These are phyloP conservation scores for Emiliania huxleyi DNA, from an alignment of 78 protist species.

Conservation along the genomic window DNA sequence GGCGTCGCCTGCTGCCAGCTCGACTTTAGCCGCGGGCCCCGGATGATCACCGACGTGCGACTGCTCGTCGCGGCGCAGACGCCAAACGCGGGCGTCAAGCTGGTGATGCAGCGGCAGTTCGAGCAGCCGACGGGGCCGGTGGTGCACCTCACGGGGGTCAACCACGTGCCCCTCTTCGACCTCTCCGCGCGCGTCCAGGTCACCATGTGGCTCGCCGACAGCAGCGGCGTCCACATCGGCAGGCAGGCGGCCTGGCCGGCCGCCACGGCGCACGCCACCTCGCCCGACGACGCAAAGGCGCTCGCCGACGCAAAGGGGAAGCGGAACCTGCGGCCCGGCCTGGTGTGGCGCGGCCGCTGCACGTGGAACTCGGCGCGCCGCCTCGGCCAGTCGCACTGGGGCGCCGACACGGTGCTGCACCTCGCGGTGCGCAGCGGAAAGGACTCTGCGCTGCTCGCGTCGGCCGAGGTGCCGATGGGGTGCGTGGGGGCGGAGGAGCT, in stretches of 20 bases:
- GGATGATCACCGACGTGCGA: constrained; percentile 1
- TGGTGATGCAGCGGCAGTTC: constrained; percentile 8
- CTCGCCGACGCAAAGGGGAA: not conserved
- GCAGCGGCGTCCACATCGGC: not conserved
- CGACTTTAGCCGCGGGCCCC: not conserved
- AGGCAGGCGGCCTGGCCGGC: not conserved
- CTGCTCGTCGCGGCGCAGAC: not conserved
- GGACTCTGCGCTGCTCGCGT: not conserved
- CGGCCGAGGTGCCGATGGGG: not conserved
- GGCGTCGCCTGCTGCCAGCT: not conserved
- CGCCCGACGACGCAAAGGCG: not conserved
- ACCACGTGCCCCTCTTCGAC: not conserved
- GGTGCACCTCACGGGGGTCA: not conserved
- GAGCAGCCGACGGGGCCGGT: constrained; percentile 13
- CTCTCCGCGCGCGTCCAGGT: not conserved
- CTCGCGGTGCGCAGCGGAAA: not conserved
- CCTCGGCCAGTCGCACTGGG: constrained; percentile 10
- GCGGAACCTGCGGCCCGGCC: not conserved
- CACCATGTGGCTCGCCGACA: not conserved
- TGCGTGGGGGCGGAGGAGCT: not conserved
- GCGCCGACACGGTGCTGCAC: not conserved
- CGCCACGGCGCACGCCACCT: not conserved
- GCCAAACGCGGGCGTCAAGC: not conserved
- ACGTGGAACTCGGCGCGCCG: constrained; percentile 15
- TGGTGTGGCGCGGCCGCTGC: not conserved